A percentile compares a stretch with the other conserved stretches of the same genome.
phyloP scores from a whole-genome alignment of 192 early-diverging fungal species.

The Coemansia sp. region DNA sequence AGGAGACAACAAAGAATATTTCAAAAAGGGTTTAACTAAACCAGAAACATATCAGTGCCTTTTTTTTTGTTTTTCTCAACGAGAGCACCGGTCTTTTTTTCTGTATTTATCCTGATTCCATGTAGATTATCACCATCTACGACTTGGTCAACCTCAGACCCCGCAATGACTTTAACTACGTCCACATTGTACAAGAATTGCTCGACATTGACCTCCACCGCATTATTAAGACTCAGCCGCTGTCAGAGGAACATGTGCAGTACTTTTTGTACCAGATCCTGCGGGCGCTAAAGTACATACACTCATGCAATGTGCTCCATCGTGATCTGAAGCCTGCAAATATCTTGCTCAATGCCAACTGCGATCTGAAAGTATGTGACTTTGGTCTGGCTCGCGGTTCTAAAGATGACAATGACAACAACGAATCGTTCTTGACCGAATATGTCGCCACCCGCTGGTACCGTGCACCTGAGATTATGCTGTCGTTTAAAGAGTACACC shows the following conservation, averaged over 20 bases:
- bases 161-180: slow-evolving; percentile 49
- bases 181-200: slow-evolving; percentile 68
- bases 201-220: slow-evolving; percentile 91
- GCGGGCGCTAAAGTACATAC: slow-evolving; percentile 89
- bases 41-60: background rate
- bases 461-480: slow-evolving; percentile 93
- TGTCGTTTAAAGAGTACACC: slow-evolving; percentile 96
- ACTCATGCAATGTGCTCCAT: slow-evolving; percentile 91
- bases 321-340: slow-evolving; percentile 97
- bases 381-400: slow-evolving; percentile 95
- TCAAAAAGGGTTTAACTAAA: background rate
- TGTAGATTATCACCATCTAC: slow-evolving; percentile 53
- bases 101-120: background rate
- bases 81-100: background rate
- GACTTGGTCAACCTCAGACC: slow-evolving; percentile 52
- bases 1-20: background rate
- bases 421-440: slow-evolving; percentile 91
- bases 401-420: slow-evolving; percentile 75
- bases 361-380: slow-evolving; percentile 99
- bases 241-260: slow-evolving; percentile 87
- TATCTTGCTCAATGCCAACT: slow-evolving; percentile 95
- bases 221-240: slow-evolving; percentile 79
- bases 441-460: slow-evolving; percentile 96
- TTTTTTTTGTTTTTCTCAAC: no score
- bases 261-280: slow-evolving; percentile 90